Evolutionary conservation across 371 early-diverging fungal species (phyloP), one percentile per base, ranked within the genome.

Genomic region (Haplosporangium sp.): DNA sequence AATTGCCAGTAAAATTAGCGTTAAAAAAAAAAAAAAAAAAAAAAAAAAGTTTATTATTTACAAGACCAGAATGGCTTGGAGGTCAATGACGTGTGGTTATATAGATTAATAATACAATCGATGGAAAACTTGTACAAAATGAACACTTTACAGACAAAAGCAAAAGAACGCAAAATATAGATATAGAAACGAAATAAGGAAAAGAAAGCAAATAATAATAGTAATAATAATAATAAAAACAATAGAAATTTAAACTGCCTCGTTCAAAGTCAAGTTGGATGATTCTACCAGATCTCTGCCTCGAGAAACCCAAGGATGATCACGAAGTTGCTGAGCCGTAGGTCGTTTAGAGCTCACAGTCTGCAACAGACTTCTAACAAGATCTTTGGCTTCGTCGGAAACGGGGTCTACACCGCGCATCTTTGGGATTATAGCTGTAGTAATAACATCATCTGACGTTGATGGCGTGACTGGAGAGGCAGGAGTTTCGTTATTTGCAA

Each of bases 321-420:
- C 53, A 1, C 47, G 50, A 19, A 79, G 74, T 34, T 74, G 58
- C 7, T 59, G 71, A 1, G 74, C 59, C 4, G 71, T 74, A 2
- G 79, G 79, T 35, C 79, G 71, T 4, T 47, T 63, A 1, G 74
- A 47, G 7, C 79, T 70, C 35, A 60, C 61, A 2, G 71, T 67
- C 62, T 79, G 74, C 19, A 79, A 38, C 37, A 79, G 57, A 74
- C 74, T 70, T n/a, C 79, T 48, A 42, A 71, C 79, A 17, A 79
- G 17, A 20, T 67, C 68, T 48, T 74, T 79, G 47, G 79, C 48
- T 19, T 79, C 71, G 9, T 71, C 68, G 17, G 79, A 79, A 2
- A 74, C 79, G 0, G 65, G 19, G 9, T 63, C 50, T 15, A 79
- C 79, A 0, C 74, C 79, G 0, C 67, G 71, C 79, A 74, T 79